phyloP scores from a whole-genome alignment of 331 rosid genomes.

The Malus hybrid region DNA sequence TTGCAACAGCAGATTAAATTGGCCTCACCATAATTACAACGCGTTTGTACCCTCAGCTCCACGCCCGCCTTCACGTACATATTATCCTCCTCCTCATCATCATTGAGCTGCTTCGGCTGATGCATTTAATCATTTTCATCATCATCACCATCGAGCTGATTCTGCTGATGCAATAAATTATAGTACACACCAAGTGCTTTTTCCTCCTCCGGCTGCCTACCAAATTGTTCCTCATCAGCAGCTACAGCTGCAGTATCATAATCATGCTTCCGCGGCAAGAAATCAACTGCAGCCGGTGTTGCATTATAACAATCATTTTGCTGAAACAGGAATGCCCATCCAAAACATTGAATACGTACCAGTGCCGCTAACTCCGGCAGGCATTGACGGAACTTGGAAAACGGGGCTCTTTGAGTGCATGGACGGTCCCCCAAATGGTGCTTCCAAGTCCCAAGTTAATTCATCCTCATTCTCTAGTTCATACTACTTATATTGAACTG shows the following conservation, averaged over 20 bases:
- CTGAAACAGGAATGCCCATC: conserved; percentile 2
- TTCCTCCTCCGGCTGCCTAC: conserved; percentile 11
- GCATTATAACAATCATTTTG: background rate
- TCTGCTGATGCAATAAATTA: background rate
- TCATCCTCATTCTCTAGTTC: too few relatives aligned
- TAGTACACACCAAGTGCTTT: background rate
- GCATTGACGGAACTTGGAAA: background rate
- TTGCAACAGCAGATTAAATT: background rate
- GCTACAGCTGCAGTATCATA: background rate
- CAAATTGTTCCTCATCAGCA: background rate
- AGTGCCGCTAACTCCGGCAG: background rate
- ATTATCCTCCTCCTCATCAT: background rate
- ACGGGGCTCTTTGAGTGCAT: background rate
- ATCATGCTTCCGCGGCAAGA: background rate
- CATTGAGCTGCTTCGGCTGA: background rate
- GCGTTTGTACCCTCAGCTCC: background rate
- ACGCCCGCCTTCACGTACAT: background rate
- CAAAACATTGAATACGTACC: background rate
- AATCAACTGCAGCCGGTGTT: background rate
- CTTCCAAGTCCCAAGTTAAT: background rate
- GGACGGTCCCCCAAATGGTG: background rate
- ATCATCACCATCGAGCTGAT: background rate
- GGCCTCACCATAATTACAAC: background rate
- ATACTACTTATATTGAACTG: too few relatives aligned
- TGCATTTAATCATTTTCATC: background rate